These are phyloP conservation scores for Pinus tabuliformis DNA, from an alignment of 75 land plant genomes.

Conservation along the genomic window DNA sequence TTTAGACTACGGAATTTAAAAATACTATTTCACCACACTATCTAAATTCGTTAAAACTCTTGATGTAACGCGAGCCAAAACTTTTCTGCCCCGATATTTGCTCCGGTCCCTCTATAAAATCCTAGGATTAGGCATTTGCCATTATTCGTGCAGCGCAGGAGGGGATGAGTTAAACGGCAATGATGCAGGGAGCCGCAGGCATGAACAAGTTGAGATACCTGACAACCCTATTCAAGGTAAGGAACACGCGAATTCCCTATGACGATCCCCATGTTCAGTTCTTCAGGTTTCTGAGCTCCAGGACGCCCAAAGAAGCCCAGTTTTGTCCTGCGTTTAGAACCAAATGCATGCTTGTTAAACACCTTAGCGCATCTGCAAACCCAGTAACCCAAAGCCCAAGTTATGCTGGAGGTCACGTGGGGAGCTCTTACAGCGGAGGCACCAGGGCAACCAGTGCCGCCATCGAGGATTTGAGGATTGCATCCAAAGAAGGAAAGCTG, in stretches of 20 bases:
- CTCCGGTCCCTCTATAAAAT: no score
- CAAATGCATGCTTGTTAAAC: not conserved
- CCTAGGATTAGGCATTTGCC: not conserved
- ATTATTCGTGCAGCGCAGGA: not conserved
- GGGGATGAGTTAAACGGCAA: not conserved
- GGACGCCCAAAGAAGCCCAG: not conserved
- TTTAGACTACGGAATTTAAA: no score
- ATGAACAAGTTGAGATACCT: not conserved
- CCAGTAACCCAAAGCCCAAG: not conserved
- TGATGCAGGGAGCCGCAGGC: not conserved
- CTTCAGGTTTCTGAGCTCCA: not conserved
- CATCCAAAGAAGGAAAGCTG: not conserved
- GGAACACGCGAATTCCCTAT: not conserved
- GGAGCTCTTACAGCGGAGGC: no score
- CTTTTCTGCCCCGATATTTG: no score
- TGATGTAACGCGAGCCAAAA: no score
- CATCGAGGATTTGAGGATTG: constrained; percentile 4
- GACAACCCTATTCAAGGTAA: not conserved
- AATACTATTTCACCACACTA: no score
- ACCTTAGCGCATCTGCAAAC: not conserved
- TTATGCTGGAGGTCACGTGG: not conserved
- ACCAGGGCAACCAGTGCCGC: not conserved
- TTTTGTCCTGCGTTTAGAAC: not conserved
- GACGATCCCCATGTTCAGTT: not conserved
- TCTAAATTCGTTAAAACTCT: no score